Evolutionary conservation across 192 early-diverging fungal genomes (phyloP).

Genomic region (Coemansia sp.): DNA sequence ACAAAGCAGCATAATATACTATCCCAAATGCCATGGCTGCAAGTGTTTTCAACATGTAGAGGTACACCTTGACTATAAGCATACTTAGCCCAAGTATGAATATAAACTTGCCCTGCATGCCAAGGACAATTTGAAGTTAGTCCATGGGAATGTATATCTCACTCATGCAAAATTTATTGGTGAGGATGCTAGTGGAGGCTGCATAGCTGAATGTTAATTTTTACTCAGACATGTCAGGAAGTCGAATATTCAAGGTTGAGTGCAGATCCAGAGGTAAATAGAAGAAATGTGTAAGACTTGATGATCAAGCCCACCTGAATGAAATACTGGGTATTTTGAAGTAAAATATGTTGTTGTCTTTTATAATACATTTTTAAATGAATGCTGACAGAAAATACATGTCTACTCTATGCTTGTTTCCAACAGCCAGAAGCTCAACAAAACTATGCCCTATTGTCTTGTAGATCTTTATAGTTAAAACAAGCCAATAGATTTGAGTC

Average conservation of each 20-base stretch:
- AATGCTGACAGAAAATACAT: background rate
- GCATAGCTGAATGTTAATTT: background rate
- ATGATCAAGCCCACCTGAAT: background rate
- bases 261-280: too few species aligned
- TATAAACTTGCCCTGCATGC: conserved; percentile 70
- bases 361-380: background rate
- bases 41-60: conserved; percentile 77
- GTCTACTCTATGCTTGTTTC: background rate
- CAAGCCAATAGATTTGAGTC: conserved; percentile 12
- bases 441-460: background rate
- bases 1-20: conserved; percentile 79
- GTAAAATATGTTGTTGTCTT: background rate
- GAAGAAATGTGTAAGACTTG: too few species aligned
- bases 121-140: conserved; percentile 50
- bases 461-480: background rate
- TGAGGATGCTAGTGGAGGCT: background rate
- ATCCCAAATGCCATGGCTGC: conserved; percentile 81
- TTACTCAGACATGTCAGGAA: too few species aligned
- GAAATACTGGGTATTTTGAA: too few species aligned
- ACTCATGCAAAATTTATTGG: conserved; percentile 13
- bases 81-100: conserved; percentile 69
- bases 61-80: conserved; percentile 65
- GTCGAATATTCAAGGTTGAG: too few species aligned
- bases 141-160: conserved; percentile 33
- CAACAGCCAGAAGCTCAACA: background rate